Percentiles rank a stretch among this genome's conserved stretches.
Evolutionary conservation across 192 early-diverging fungal species (phyloP).

Genomic region (Umbelopsis ramanniana): DNA sequence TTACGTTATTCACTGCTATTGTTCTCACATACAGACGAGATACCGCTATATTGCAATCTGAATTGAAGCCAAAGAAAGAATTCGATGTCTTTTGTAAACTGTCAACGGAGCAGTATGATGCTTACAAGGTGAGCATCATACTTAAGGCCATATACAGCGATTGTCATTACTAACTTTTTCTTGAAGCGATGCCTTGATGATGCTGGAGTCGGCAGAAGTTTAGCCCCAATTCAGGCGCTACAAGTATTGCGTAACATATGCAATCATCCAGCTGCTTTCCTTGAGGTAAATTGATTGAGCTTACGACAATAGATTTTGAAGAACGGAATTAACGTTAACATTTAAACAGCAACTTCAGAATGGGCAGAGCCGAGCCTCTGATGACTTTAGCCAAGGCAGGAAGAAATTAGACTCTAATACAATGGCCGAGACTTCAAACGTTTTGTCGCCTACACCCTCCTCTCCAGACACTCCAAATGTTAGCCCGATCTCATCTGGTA

Average conservation of each 20-base stretch:
- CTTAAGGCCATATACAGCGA: too few species aligned
- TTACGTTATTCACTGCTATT: background rate
- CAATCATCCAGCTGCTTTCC: constrained; percentile 67
- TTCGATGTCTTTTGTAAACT: constrained; percentile 70
- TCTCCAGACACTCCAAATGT: background rate
- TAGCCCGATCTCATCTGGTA: background rate
- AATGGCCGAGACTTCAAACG: too few species aligned
- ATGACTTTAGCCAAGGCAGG: too few species aligned
- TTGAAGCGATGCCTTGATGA: background rate
- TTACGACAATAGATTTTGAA: background rate
- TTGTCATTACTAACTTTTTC: too few species aligned
- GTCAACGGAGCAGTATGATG: constrained; percentile 52
- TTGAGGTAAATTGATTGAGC: constrained; percentile 25
- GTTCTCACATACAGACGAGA: constrained; percentile 48
- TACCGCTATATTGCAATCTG: constrained; percentile 47
- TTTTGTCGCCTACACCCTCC: background rate
- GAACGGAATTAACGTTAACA: background rate
- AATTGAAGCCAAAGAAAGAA: constrained; percentile 75
- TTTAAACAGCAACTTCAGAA: background rate
- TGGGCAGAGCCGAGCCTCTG: background rate
- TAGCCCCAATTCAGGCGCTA: background rate
- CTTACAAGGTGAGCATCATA: constrained; percentile 54
- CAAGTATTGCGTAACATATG: constrained; percentile 54
- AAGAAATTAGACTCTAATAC: too few species aligned
- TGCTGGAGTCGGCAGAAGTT: background rate